A percentile compares a stretch with the other conserved stretches of the same genome.
These are phyloP conservation scores for Phytophthora palmivora DNA, from an alignment of 352 stramenopile species.

Conservation along the genomic window DNA sequence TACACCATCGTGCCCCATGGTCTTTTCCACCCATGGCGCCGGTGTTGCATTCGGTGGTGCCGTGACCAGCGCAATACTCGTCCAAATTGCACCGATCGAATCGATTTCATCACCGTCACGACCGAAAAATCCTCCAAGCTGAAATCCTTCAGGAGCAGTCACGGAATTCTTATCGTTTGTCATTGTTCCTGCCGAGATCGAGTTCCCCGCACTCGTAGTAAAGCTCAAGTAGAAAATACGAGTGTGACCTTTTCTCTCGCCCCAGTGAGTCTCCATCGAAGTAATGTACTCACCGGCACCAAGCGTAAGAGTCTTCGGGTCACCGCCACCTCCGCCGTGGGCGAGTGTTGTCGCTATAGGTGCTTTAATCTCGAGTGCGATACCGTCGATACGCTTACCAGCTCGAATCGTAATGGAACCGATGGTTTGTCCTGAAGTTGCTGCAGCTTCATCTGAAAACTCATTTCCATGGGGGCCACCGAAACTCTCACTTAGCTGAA, in stretches of 20 bases:
- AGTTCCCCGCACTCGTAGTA: conserved; percentile 8
- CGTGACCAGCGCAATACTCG: conserved; percentile 3
- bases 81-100: conserved; percentile 10
- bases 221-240: conserved; percentile 16
- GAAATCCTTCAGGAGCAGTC: conserved; percentile 5
- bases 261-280: conserved; percentile 14
- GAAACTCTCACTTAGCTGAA: conserved; percentile 14
- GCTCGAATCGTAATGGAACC: conserved; percentile 8
- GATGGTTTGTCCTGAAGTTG: conserved; percentile 5
- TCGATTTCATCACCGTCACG: conserved; percentile 20
- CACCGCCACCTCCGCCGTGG: conserved; percentile 7
- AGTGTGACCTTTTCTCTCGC: conserved; percentile 8
- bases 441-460: conserved; percentile 5
- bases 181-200: not conserved
- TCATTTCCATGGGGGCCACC: conserved; percentile 12
- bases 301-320: conserved; percentile 5
- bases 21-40: not conserved
- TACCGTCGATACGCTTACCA: conserved; percentile 11
- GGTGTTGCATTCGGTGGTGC: not conserved
- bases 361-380: conserved; percentile 6
- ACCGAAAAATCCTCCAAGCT: conserved; percentile 17
- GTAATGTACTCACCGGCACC: conserved; percentile 6
- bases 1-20: not conserved
- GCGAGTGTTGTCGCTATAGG: conserved; percentile 5
- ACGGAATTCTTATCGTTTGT: conserved; percentile 8